phyloP scores from a whole-genome alignment of 2,329 filamentous ascomycete species.

The Macrophomina tecta region DNA sequence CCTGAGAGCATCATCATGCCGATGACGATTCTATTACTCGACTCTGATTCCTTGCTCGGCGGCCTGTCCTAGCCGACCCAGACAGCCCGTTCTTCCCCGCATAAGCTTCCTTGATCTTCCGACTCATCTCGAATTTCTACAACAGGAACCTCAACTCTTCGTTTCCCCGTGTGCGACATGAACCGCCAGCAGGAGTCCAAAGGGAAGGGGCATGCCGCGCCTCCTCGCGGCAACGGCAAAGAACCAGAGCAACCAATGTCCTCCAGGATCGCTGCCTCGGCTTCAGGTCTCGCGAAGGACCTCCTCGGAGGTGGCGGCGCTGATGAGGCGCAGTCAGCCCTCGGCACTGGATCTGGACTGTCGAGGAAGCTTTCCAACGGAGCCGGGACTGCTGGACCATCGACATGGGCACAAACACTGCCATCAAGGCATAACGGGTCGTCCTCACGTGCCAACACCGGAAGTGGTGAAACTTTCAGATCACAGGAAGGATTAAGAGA shows the following conservation, averaged over 20 bases:
- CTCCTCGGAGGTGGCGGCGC: constrained; percentile 27
- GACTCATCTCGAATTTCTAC: constrained; percentile 1
- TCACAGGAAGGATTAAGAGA: constrained; percentile 19
- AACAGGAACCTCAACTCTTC: not conserved
- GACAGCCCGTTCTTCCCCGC: constrained; percentile 26
- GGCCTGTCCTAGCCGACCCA: constrained; percentile 2
- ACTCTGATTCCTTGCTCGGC: constrained; percentile 3
- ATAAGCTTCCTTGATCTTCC: constrained; percentile 7
- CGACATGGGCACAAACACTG: constrained; percentile 29
- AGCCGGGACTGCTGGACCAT: constrained; percentile 18
- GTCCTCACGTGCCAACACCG: constrained; percentile 14
- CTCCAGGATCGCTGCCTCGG: constrained; percentile 31
- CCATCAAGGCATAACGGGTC: constrained; percentile 26
- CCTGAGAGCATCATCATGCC: not conserved
- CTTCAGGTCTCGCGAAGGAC: constrained; percentile 31
- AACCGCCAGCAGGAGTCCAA: constrained; percentile 8
- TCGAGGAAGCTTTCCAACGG: constrained; percentile 27
- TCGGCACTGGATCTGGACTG: constrained; percentile 26
- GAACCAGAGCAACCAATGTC: constrained; percentile 28
- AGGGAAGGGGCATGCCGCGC: constrained; percentile 7
- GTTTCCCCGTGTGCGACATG: not conserved
- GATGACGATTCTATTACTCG: constrained; percentile 14
- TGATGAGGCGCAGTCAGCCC: constrained; percentile 24
- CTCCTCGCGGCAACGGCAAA: constrained; percentile 27
- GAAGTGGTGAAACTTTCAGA: constrained; percentile 8